Evolutionary conservation across 2,329 filamentous ascomycete species (phyloP), one percentile per base, ranked within the genome.

Genomic region (Ceratocystiopsis minuta): DNA sequence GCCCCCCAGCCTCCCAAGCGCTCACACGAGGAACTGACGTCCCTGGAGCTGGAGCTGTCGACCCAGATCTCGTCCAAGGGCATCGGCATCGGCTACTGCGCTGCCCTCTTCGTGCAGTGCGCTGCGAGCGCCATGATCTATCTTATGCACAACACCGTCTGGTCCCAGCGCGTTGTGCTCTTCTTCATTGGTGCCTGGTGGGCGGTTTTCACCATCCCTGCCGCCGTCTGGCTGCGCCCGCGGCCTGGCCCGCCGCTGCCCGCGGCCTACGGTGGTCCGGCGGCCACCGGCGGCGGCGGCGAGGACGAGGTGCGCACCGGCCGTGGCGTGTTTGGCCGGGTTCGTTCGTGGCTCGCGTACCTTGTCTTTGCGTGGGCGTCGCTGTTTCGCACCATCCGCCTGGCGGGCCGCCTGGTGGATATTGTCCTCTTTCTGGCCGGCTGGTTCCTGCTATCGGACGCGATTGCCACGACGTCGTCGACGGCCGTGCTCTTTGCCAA

Each of bases 401-500:
- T 86, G 37, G 87, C 88, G 3, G 68, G 79, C 14, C 70, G 72
- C 12, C 67, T 88, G 7, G 63, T 75, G 40, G 83, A 90, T 51
- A 78, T 88, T 24, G 63, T 82, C 24, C 64, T 88, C 7, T 90
- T 90, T 56, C 70, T 98, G 5, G 75, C 71, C 3, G 86, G 84
- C 6, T 98, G 90, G 90, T 95, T 98, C 56, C 68, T 98, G 28
- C 70, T 98, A 2, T 93, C 83, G 7, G 90, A 98, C 53, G 86
- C 83, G 36, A 86, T 96, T 48, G 90, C 90, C 9, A 96, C 90
- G 0, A 88, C 93, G 0, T 90, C 83, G 32, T 88, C 86, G 14
- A 96, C 90, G 0, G 90, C 90, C 0, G 86, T 96, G 24, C 68
- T 98, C 11, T 98, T 95, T 56, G 90, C 88, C 35, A 96, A 96